Evolutionary conservation across 208 protist genomes (phyloP), one percentile per base, ranked within the genome.

Genomic region (Borovskyia barvae): DNA sequence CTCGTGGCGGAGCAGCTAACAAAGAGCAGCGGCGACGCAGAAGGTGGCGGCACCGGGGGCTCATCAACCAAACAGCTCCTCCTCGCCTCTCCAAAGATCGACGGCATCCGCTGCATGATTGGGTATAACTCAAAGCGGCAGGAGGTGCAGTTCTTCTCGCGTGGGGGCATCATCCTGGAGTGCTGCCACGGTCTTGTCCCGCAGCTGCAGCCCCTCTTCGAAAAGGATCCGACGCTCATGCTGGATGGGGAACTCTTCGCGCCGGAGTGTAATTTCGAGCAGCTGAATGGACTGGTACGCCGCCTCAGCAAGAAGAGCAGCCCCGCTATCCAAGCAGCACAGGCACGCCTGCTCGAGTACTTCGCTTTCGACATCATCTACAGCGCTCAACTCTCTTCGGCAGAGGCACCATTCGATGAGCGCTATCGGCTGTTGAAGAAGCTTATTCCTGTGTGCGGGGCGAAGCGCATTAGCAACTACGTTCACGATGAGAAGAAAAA

Each of bases 281-380:
- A 92, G 65, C 79, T 95, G 15, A 92, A 82, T 75, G 80, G 85
- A 11, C 73, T 93, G 22, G 85, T 93, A 33, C 77, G 89, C 5
- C 66, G 82, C 26, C 79, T 81, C 9, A 43, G 36, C 22, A 84
- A 71, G 36, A 70, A 51, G 25, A 45, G 51, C 29, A 72, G 71
- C 3, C 52, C 72, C 12, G 67, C 58, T 11, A 60, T 87, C 0
- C 64, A 49, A 9, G 60, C 59, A 40, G 72, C 63, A 9, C 83
- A 92, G 57, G 56, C 64, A 9, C 63, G 73, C 3, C 72, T 92
- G 30, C 51, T 95, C 12, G 82, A 95, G 69, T 93, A 91, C 75
- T 92, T 89, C 57, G 83, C 85, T 5, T 95, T 95, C 67, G 89
- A 95, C 68, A 87, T 93, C 51, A 93, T 95, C 83, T 87, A 91